Percentiles rank a stretch among this genome's conserved stretches.
Conservation (phyloP, 495 filamentous ascomycete genomes). For the Amniculicola lignicola region DNA sequence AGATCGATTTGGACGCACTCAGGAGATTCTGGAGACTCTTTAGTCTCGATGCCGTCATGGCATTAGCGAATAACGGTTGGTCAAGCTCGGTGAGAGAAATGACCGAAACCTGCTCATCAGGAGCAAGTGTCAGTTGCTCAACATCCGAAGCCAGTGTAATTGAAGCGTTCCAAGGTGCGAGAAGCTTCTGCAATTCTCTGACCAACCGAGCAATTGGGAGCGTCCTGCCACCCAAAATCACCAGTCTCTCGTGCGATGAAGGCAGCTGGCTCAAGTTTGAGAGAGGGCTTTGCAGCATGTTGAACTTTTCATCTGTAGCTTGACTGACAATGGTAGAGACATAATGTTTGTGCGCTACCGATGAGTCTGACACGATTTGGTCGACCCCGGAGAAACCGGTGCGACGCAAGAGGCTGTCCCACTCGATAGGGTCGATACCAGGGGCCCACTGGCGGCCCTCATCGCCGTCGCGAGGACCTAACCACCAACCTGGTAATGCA, state of each 20-base stretch:
- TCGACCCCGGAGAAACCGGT: slow-evolving; percentile 10
- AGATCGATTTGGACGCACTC: not conserved
- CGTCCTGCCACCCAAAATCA: slow-evolving; percentile 50
- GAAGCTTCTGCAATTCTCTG: not conserved
- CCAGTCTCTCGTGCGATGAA: slow-evolving; percentile 57
- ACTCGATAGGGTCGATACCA: not conserved
- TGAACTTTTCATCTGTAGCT: slow-evolving; percentile 24
- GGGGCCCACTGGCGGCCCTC: not conserved
- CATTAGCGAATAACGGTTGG: not conserved
- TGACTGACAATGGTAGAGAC: not conserved
- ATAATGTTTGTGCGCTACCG: not conserved
- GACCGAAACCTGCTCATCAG: not conserved
- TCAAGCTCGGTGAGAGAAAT: not conserved
- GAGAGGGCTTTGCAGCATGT: slow-evolving; percentile 56
- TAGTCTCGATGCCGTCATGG: not conserved
- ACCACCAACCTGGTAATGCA: slow-evolving; percentile 9
- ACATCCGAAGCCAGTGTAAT: not conserved
- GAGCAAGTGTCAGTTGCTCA: not conserved
- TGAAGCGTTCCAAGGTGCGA: not conserved
- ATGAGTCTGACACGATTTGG: not conserved
- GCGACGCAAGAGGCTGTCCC: not conserved
- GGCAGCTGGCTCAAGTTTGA: slow-evolving; percentile 50
- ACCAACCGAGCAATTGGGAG: not conserved
- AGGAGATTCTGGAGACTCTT: not conserved
- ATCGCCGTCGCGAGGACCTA: not conserved